Base-by-base conservation (phyloP, 169 alveolate species). In the Cardiosporidium cionae region DNA sequence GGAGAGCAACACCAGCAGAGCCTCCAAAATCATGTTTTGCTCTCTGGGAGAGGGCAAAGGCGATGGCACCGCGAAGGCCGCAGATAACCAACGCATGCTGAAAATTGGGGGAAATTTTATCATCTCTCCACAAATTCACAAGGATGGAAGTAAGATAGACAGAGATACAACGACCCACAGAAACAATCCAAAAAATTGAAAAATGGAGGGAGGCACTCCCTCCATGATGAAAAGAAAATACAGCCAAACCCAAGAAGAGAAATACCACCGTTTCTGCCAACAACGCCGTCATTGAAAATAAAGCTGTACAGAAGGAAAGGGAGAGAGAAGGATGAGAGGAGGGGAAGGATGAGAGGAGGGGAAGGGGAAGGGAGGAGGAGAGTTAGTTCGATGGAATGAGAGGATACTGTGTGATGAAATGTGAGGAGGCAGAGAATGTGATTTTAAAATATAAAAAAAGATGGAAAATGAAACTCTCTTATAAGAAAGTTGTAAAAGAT, bases 1-100 rank as follows among this genome's bases (percentile, higher is more conserved):
- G 80, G 32, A 79, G 64, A n/a, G 82, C 82, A n/a, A 64, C 44
- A 32, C 82, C 82, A 33, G 52, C 82, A 32, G 25, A 44, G 1
- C 76, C 80, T 22, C 80, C 80, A 71, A 79, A 79, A 65, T 79
- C 84, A 23, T 52, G 80, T 3, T 74, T 65, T 23, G 84, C 84
- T 54, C 84, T 52, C 27, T 69, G 69, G 65, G 84, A 71, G 35
- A 79, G 58, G 5, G 84, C 84, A 32, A 79, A 73, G 23, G 84
- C 81, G 70, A 78, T 74, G 32, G 84, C 72, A n/a, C 84, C 84
- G 1, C 84, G 68, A 27, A 78, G 75, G 7, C 84, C 84, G 22
- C 79, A 70, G 44, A 78, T 52, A 2, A 67, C 73, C 44, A 78
- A 16, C 7, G 75, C 72, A 53, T 62, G 81, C 69, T 74, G 81